A percentile compares a stretch with the other conserved stretches of the same genome.
phyloP scores from a whole-genome alignment of 2,329 filamentous ascomycete genomes.

The Rachicladosporium sp. region DNA sequence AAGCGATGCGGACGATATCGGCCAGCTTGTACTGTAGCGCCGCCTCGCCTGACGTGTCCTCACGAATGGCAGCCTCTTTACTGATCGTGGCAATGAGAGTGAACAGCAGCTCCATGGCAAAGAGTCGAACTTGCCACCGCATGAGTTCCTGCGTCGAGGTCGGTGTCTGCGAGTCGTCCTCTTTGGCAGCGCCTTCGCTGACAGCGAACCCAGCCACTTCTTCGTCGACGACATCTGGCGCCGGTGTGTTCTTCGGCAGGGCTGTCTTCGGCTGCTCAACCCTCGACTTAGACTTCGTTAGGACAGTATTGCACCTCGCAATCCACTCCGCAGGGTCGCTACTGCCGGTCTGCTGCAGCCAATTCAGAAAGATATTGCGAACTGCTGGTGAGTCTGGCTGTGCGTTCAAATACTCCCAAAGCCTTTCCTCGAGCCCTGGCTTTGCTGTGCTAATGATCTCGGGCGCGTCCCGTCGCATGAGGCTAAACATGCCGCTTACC shows the following conservation, averaged over 20 bases:
- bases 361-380: slow-evolving; percentile 79
- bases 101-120: slow-evolving; percentile 78
- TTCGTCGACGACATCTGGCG: slow-evolving; percentile 82
- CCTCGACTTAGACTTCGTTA: slow-evolving; percentile 74
- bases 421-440: slow-evolving; percentile 70
- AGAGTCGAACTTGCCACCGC: slow-evolving; percentile 89
- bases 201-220: slow-evolving; percentile 91
- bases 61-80: slow-evolving; percentile 66
- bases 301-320: slow-evolving; percentile 71
- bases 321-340: slow-evolving; percentile 76
- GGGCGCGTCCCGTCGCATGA: slow-evolving; percentile 85
- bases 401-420: slow-evolving; percentile 81
- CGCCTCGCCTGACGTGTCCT: slow-evolving; percentile 63
- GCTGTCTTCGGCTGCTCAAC: slow-evolving; percentile 39
- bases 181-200: slow-evolving; percentile 46
- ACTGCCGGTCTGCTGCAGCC: slow-evolving; percentile 82
- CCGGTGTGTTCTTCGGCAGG: slow-evolving; percentile 35
- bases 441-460: slow-evolving; percentile 68
- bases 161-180: slow-evolving; percentile 27
- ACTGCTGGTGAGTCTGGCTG: slow-evolving; percentile 65
- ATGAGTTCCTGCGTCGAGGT: slow-evolving; percentile 64
- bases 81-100: slow-evolving; percentile 69
- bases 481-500: slow-evolving; percentile 77
- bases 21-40: slow-evolving; percentile 74
- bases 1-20: slow-evolving; percentile 91